A percentile compares a stretch with the other conserved stretches of the same genome.
Evolutionary conservation across 108 stramenopile genomes (phyloP).

Genomic region (Cyclostephanos tholiformis): DNA sequence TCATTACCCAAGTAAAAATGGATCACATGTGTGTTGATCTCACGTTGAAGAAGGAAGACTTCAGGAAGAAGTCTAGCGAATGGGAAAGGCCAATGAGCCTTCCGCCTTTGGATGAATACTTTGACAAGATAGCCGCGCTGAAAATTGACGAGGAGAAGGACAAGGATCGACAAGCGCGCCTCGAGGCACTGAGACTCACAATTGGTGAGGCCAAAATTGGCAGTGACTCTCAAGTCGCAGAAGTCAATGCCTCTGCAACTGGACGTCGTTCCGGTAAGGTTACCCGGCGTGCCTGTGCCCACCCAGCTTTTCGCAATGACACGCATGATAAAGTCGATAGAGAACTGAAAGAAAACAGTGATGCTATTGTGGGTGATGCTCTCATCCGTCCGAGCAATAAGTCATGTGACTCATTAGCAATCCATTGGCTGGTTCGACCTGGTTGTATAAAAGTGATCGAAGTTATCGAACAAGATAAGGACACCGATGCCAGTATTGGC

Average conservation of each 20-base stretch:
- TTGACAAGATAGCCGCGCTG: conserved; percentile 64
- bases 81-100: conserved; percentile 82
- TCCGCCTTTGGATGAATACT: conserved; percentile 65
- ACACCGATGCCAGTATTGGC: conserved; percentile 86
- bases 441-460: conserved; percentile 85
- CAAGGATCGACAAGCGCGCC: conserved; percentile 76
- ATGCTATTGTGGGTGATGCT: conserved; percentile 83
- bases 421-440: conserved; percentile 85
- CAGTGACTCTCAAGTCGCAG: conserved; percentile 42
- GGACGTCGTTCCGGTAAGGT: conserved; percentile 61
- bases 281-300: conserved; percentile 80
- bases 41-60: conserved; percentile 84
- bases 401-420: conserved; percentile 77
- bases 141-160: conserved; percentile 75
- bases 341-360: conserved; percentile 73
- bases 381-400: conserved; percentile 85
- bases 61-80: conserved; percentile 74
- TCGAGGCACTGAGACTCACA: conserved; percentile 70
- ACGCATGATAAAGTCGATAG: conserved; percentile 68
- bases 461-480: conserved; percentile 85
- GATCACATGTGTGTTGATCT: conserved; percentile 91
- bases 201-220: conserved; percentile 49
- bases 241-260: conserved; percentile 25
- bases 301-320: conserved; percentile 87
- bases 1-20: conserved; percentile 90